Percentiles rank a stretch among this genome's conserved stretches.
Conservation (phyloP, 371 early-diverging fungal genomes). For the Apophysomyces trapeziformis region DNA sequence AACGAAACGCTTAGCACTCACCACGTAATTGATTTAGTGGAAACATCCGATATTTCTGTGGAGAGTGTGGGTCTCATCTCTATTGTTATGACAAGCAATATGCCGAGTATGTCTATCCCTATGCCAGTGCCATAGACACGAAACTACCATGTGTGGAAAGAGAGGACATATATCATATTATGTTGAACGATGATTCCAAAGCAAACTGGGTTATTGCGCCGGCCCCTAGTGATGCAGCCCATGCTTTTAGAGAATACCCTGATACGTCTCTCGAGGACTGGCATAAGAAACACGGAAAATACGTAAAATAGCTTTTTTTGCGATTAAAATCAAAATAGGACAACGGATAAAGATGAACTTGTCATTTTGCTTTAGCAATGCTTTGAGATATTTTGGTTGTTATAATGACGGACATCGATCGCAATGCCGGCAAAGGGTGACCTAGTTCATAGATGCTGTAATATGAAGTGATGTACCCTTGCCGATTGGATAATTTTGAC, state of each 20-base stretch:
- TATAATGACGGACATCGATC: too few relatives aligned
- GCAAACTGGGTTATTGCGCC: conserved; percentile 45
- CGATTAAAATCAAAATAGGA: too few relatives aligned
- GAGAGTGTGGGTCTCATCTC: conserved; percentile 47
- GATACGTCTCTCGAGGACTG: conserved; percentile 48
- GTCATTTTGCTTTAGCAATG: too few relatives aligned
- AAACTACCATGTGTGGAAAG: conserved; percentile 26
- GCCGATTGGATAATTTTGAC: too few relatives aligned
- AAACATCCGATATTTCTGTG: conserved; percentile 49
- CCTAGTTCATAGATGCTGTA: too few relatives aligned
- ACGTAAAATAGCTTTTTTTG: too few relatives aligned
- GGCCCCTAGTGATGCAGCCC: conserved; percentile 5
- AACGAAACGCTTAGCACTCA: neutral
- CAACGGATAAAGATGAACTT: too few relatives aligned
- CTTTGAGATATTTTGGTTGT: too few relatives aligned
- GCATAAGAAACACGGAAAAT: conserved; percentile 32
- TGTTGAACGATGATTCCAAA: conserved; percentile 35
- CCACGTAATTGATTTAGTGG: conserved; percentile 28
- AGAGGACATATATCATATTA: conserved; percentile 35
- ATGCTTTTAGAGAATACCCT: conserved; percentile 42
- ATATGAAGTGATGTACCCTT: too few relatives aligned
- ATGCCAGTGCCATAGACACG: conserved; percentile 52
- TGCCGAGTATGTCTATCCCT: conserved; percentile 42
- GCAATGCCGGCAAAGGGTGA: too few relatives aligned
- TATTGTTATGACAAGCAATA: conserved; percentile 43